phyloP scores from a whole-genome alignment of 176 grass and related monocot species.

The Dendrocalamus sinicus region DNA sequence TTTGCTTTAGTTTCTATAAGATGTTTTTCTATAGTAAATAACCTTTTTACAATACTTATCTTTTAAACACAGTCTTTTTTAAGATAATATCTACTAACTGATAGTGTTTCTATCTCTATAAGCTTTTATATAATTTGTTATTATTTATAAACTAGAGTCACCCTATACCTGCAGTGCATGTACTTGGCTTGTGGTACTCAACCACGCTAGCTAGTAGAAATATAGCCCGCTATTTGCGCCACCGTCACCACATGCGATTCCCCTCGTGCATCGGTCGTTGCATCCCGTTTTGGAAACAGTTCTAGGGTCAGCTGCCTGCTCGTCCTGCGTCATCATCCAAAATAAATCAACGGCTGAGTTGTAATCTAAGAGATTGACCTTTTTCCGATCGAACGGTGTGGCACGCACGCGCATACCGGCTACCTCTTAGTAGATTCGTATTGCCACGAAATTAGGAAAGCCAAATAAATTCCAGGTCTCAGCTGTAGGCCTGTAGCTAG shows the following conservation, averaged over 20 bases:
- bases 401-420: too few species aligned
- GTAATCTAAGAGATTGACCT: background rate
- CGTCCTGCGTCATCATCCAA: background rate
- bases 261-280: background rate
- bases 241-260: constrained; percentile 1
- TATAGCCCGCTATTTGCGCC: background rate
- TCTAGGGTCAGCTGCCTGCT: constrained; percentile 6
- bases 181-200: background rate
- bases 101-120: too few species aligned
- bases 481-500: background rate
- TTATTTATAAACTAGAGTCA: too few species aligned
- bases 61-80: too few species aligned
- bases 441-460: background rate
- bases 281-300: constrained; percentile 22
- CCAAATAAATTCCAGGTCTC: background rate
- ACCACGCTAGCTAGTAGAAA: background rate
- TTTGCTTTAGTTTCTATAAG: too few species aligned
- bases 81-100: too few species aligned
- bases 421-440: background rate
- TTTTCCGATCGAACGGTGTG: too few species aligned
- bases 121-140: too few species aligned
- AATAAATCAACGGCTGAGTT: background rate
- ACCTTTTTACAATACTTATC: too few species aligned
- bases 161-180: background rate
- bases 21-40: too few species aligned